Percentiles rank a stretch among this genome's conserved stretches.
Evolutionary conservation across 108 stramenopile genomes (phyloP).

Genomic region (Nitzschia palea): DNA sequence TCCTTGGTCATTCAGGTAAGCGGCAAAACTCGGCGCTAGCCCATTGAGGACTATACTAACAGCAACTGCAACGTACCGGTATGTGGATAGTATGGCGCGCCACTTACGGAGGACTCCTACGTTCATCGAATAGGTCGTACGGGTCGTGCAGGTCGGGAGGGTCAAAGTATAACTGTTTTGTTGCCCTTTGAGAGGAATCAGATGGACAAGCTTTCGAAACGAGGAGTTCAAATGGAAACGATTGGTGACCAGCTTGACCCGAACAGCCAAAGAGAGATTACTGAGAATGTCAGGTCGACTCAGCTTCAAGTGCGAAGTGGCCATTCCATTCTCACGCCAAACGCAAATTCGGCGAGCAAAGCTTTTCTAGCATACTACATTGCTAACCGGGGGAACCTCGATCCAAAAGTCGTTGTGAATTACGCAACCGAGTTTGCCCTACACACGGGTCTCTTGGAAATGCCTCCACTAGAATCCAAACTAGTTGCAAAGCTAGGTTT

Average conservation of each 20-base stretch:
- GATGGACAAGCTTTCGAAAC: background rate
- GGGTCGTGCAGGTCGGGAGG: constrained; percentile 79
- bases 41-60: too few species aligned
- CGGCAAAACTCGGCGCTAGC: too few species aligned
- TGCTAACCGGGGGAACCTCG: constrained; percentile 1
- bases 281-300: background rate
- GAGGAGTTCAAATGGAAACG: background rate
- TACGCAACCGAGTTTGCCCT: constrained; percentile 17
- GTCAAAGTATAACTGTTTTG: constrained; percentile 58
- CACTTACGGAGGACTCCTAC: constrained; percentile 76
- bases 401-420: constrained; percentile 8
- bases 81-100: constrained; percentile 49
- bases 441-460: constrained; percentile 9
- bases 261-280: background rate
- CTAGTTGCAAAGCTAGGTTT: constrained; percentile 19
- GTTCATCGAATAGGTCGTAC: constrained; percentile 94
- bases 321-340: constrained; percentile 32
- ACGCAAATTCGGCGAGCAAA: constrained; percentile 36
- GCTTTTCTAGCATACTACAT: constrained; percentile 41
- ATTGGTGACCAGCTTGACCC: background rate
- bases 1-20: constrained; percentile 75
- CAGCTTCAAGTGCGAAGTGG: constrained; percentile 28
- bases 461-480: constrained; percentile 21
- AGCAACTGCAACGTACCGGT: too few species aligned
- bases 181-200: constrained; percentile 46